Evolutionary conservation across 352 stramenopile species (phyloP).

Genomic region (Globisporangium rhizosaccharum): DNA sequence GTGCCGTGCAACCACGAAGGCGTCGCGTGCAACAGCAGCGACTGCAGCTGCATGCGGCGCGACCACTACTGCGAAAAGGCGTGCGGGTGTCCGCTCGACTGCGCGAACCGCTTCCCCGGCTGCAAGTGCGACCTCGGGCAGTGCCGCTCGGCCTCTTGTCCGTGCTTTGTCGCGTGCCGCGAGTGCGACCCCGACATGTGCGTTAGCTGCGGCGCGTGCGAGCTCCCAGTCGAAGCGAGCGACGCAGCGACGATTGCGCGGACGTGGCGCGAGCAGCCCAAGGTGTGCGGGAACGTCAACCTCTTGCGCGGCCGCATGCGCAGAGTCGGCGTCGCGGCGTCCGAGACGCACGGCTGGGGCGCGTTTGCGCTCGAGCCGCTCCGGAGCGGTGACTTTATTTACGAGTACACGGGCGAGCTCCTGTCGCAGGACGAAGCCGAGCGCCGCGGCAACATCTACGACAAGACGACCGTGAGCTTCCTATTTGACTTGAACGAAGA

Average conservation of each 20-base stretch:
- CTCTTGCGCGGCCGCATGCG: constrained; percentile 51
- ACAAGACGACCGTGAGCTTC: constrained; percentile 88
- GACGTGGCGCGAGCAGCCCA: constrained; percentile 26
- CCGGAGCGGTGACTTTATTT: constrained; percentile 65
- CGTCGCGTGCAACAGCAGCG: constrained; percentile 47
- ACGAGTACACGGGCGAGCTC: constrained; percentile 89
- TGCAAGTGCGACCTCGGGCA: constrained; percentile 53
- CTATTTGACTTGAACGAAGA: constrained; percentile 94
- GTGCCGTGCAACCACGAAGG: constrained; percentile 57
- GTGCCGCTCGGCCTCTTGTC: constrained; percentile 55
- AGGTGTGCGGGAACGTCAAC: constrained; percentile 68
- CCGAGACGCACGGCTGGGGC: constrained; percentile 70
- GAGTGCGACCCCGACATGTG: constrained; percentile 76
- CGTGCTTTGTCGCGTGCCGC: constrained; percentile 61
- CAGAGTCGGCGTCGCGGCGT: constrained; percentile 47
- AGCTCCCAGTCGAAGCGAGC: constrained; percentile 44
- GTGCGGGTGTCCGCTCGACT: constrained; percentile 60
- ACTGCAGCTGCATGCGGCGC: constrained; percentile 74
- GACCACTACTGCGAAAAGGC: constrained; percentile 78
- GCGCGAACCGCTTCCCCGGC: constrained; percentile 69
- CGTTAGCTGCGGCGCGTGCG: constrained; percentile 52
- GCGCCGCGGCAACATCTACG: constrained; percentile 85
- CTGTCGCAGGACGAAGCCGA: constrained; percentile 88
- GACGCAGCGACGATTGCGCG: constrained; percentile 23
- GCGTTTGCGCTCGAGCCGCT: constrained; percentile 57